These are phyloP conservation scores for Epichloe glyceriae DNA, from an alignment of 2,329 filamentous ascomycete species.

Conservation along the genomic window DNA sequence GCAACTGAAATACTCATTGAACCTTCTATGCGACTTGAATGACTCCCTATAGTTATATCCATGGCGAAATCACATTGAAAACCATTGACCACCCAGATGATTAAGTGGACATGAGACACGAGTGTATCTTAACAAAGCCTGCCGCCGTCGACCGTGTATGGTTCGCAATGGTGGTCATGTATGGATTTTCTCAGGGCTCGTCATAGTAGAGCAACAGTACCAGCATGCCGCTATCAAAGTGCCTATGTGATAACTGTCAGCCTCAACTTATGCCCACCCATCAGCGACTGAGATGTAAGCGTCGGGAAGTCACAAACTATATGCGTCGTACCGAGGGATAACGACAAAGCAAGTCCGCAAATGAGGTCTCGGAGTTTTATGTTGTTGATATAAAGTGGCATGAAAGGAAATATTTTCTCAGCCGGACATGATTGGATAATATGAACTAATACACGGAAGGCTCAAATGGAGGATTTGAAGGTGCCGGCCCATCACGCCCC, in stretches of 20 bases:
- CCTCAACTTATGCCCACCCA: slow-evolving; percentile 2
- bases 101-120: slow-evolving; percentile 3
- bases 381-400: slow-evolving; percentile 1
- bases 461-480: slow-evolving; percentile 13
- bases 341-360: neutral
- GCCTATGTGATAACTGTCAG: slow-evolving; percentile 6
- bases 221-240: neutral
- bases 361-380: neutral
- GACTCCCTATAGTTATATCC: slow-evolving; percentile 2
- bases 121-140: slow-evolving; percentile 1
- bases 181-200: neutral
- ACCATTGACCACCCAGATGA: slow-evolving; percentile 1
- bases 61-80: slow-evolving; percentile 2
- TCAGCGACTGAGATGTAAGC: slow-evolving; percentile 8
- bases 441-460: slow-evolving; percentile 11
- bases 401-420: neutral
- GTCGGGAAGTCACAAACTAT: slow-evolving; percentile 8
- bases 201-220: neutral
- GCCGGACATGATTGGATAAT: slow-evolving; percentile 8
- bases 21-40: neutral
- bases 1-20: neutral
- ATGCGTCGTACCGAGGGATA: neutral
- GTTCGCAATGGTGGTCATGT: slow-evolving; percentile 4
- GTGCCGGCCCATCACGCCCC: slow-evolving; percentile 13
- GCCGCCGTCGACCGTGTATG: slow-evolving; percentile 3